Base-by-base conservation (phyloP, 371 early-diverging fungal genomes). In the Gilbertella persicaria region DNA sequence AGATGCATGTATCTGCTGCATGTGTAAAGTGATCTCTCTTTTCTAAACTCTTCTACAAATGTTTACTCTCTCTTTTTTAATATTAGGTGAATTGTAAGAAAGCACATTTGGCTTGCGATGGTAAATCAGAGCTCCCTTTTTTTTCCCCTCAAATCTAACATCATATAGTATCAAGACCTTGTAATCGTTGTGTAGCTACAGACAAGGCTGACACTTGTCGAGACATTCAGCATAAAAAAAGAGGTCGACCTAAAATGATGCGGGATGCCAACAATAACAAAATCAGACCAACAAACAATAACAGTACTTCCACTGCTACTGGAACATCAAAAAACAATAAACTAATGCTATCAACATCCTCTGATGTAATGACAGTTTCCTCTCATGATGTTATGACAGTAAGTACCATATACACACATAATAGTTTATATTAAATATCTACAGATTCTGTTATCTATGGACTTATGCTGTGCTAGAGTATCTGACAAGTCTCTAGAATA, bases 81-180 rank as follows among this genome's bases (percentile, higher is more conserved):
- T n/a, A n/a, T n/a, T 53, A 63, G 58, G 40, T 50, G 1, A 58
- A 63, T 41, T 63, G 64, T 33, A 58, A 63, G 50, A 63, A 58
- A 29, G 64, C 64, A 17, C 64, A 63, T 40, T 54, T 63, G 17
- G 64, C 64, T 21, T 63, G 64, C 38, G 64, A 63, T 46, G 54
- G 64, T 63, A 63, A 40, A 16, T 14, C 16, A 23, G 24, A 28
- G 17, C 10, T 12, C 23, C 0, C 0, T 21, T 19, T n/a, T 21
- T 3, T 10, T 52, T 16, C 16, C 33, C 5, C 9, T 19, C n/a
- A 46, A 5, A 45, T 4, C 21, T 7, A 37, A 30, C 30, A 17
- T 19, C n/a, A n/a, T 16, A 30, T 45, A 62, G 63, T 57, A 36
- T 49, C 63, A 2, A 57, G 64, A 45, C 64, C 64, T 39, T 63